phyloP scores from a whole-genome alignment of 192 early-diverging fungal species.

The Powellomyces hirtus region DNA sequence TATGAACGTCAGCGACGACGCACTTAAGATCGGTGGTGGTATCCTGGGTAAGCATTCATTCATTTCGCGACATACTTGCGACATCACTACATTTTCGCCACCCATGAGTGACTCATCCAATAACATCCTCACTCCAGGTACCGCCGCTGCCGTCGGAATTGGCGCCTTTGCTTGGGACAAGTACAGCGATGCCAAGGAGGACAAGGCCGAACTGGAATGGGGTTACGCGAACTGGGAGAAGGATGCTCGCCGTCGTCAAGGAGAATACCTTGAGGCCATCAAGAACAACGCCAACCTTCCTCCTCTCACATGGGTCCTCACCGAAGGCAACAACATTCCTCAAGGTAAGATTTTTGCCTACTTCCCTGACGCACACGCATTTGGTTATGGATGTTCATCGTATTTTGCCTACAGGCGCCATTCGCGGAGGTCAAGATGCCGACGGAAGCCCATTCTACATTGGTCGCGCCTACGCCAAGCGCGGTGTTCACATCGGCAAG shows the following conservation, averaged over 20 bases:
- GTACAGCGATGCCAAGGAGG: slow-evolving; percentile 22
- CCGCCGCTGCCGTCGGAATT: slow-evolving; percentile 38
- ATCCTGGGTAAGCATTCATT: too few relatives aligned
- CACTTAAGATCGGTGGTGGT: slow-evolving; percentile 30
- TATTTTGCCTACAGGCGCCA: too few relatives aligned
- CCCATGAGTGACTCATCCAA: too few relatives aligned
- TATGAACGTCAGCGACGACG: slow-evolving; percentile 12
- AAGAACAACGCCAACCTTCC: slow-evolving; percentile 17
- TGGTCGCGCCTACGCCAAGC: slow-evolving; percentile 46
- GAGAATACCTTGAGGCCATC: slow-evolving; percentile 23
- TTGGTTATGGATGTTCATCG: too few relatives aligned
- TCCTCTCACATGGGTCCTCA: slow-evolving; percentile 26
- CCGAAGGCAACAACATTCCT: slow-evolving; percentile 31
- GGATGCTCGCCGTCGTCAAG: slow-evolving; percentile 23
- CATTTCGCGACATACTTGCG: too few relatives aligned
- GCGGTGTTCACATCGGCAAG: slow-evolving; percentile 42
- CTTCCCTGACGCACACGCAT: too few relatives aligned
- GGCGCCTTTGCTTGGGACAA: slow-evolving; percentile 37
- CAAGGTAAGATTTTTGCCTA: too few relatives aligned
- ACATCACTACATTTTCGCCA: too few relatives aligned
- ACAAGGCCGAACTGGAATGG: slow-evolving; percentile 5
- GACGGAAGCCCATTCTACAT: slow-evolving; percentile 59
- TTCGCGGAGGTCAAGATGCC: slow-evolving; percentile 59
- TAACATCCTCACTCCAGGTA: too few relatives aligned
- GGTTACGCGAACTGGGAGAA: slow-evolving; percentile 15